Evolutionary conservation across 768 basidiomycete genomes (phyloP).

Genomic region (Mycena chlorophos): DNA sequence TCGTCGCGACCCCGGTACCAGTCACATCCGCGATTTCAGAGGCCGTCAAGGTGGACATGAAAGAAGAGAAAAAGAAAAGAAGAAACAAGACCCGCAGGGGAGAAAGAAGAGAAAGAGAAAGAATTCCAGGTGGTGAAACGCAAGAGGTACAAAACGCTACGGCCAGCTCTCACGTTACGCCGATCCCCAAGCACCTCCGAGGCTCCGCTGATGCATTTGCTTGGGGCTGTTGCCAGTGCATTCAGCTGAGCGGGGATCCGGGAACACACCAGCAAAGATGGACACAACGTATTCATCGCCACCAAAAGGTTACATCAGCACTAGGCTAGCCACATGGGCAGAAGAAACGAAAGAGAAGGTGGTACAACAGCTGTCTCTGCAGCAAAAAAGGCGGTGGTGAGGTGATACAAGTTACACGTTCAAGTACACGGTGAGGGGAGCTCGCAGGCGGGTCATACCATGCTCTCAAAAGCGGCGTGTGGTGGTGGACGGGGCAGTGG

Average conservation of each 20-base stretch:
- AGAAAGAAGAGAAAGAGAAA: no score
- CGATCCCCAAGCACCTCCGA: no score
- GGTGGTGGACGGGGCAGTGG: not conserved
- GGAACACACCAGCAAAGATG: not conserved
- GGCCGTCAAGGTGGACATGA: not conserved
- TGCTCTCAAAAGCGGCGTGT: not conserved
- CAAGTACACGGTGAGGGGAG: no score
- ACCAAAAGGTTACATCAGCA: not conserved
- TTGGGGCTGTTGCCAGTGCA: no score
- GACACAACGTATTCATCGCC: not conserved
- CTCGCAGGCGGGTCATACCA: no score
- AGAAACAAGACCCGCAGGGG: no score
- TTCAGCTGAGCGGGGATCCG: not conserved
- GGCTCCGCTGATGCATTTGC: no score
- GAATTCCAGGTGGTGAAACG: no score
- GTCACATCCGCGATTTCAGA: not conserved
- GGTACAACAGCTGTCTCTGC: not conserved
- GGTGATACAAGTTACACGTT: not conserved
- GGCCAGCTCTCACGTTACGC: no score
- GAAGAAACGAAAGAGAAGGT: not conserved
- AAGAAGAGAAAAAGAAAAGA: not conserved
- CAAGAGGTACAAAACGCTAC: no score
- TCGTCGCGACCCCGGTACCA: not conserved
- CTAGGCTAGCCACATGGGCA: not conserved
- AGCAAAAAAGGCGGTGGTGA: not conserved